Evolutionary conservation across 345 rosid genomes (phyloP), one percentile per base, ranked within the genome.

Genomic region (Pistacia integerrima): DNA sequence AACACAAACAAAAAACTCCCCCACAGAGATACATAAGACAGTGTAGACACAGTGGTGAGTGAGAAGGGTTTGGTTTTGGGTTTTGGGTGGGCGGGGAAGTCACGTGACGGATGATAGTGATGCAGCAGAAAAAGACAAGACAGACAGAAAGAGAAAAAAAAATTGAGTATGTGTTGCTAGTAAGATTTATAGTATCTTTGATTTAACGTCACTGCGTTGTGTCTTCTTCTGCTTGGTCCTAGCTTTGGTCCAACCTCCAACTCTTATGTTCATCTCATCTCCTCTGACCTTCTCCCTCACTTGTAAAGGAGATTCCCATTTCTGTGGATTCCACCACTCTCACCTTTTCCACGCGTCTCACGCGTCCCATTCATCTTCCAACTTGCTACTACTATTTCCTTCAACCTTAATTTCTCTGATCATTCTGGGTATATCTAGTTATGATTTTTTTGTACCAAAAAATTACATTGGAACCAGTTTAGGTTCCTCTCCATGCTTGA

Each of bases 21-120:
- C 69, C 56, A 54, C 61, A 25, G 77, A 67, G 69, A 14, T 4
- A 65, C 77, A 49, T 11, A 76, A 38, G 75, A 66, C 69, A 71
- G 18, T 3, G 60, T 52, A 55, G 73, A 56, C 41, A 62, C n/a
- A 2, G 67, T 66, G 66, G 28, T 25, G 54, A 1, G 57, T 4
- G 61, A 41, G 69, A 56, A 41, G 56, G 54, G 68, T 51, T 57
- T 64, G 5, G 48, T 9, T 30, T 30, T 20, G 61, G 58, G 13
- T 51, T 51, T 51, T 51, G 25, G 70, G 55, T 54, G 4, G 80
- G n/a, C n/a, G n/a, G 79, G 63, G 77, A 7, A 41, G 83, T 89
- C 95, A 91, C 95, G 93, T 91, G 95, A 86, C 79, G 76, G 67
- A 52, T 79, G 84, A 78, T 77, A 8, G 60, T 8, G 52, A 75